These are phyloP conservation scores for Fraxinus ornus DNA, from an alignment of 305 asterid species.

Conservation along the genomic window DNA sequence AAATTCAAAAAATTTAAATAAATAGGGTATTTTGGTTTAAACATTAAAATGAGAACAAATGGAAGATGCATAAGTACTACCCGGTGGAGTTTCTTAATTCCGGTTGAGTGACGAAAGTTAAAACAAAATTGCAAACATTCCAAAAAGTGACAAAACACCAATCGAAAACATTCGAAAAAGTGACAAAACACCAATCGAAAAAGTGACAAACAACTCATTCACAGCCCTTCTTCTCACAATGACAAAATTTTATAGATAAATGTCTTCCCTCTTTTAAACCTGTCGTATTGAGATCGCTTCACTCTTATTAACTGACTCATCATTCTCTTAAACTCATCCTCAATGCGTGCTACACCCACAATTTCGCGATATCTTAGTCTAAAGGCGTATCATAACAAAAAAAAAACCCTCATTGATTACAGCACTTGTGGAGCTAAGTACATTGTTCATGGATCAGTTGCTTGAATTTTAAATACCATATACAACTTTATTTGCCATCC, in stretches of 20 bases:
- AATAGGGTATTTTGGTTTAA: no score
- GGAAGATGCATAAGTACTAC: no score
- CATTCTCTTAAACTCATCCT: neutral
- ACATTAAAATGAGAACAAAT: no score
- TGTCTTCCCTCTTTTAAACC: neutral
- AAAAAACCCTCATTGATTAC: conserved; percentile 31
- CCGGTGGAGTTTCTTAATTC: no score
- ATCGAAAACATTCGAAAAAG: no score
- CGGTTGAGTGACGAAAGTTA: no score
- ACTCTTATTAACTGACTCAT: neutral
- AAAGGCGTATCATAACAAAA: neutral
- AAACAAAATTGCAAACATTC: no score
- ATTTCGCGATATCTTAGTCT: neutral
- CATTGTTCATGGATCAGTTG: conserved; percentile 44
- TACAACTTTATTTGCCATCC: conserved; percentile 15
- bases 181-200: no score
- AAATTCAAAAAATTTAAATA: no score
- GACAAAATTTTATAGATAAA: neutral
- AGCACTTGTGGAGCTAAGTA: conserved; percentile 34
- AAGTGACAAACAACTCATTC: no score
- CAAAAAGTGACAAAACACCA: no score
- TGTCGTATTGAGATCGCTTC: neutral
- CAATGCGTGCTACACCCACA: neutral
- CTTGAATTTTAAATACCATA: conserved; percentile 38
- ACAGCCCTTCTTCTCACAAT: no score